Conservation (phyloP, 2,329 filamentous ascomycete species). For the Fusarium mexicanum region DNA sequence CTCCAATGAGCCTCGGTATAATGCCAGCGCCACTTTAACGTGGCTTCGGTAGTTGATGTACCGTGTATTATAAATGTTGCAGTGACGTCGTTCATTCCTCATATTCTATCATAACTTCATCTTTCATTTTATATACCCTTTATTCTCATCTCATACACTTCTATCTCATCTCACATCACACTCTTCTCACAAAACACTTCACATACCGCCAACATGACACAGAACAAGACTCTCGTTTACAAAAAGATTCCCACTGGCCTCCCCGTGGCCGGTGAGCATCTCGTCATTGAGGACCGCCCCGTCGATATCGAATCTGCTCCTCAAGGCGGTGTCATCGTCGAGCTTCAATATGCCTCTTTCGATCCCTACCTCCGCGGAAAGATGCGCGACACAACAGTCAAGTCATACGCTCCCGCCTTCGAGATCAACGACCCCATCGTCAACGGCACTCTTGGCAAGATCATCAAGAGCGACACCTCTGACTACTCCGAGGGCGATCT, state of each 20-base stretch:
- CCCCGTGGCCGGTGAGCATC: conserved; percentile 76
- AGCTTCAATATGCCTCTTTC: conserved; percentile 79
- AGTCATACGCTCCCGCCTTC: conserved; percentile 68
- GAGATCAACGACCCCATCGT: conserved; percentile 69
- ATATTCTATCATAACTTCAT: background rate
- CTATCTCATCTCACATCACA: background rate
- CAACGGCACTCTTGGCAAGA: conserved; percentile 71
- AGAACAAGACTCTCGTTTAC: conserved; percentile 81
- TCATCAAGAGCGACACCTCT: conserved; percentile 73
- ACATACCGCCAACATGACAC: conserved; percentile 45
- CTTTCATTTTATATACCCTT: background rate
- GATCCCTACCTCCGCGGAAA: conserved; percentile 87
- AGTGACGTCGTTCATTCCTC: conserved; percentile 19
- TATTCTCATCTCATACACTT: background rate
- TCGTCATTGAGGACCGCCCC: conserved; percentile 71
- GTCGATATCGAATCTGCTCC: conserved; percentile 71
- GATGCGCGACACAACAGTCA: conserved; percentile 70
- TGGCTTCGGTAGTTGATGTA: conserved; percentile 1
- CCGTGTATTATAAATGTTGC: conserved; percentile 8
- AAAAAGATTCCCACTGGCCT: conserved; percentile 72
- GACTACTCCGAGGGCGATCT: conserved; percentile 75
- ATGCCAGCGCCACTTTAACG: conserved; percentile 11
- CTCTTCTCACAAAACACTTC: background rate
- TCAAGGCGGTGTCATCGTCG: conserved; percentile 72
- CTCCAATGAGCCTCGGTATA: conserved; percentile 12